These are phyloP conservation scores for Xerocomellus dryophilus DNA, from an alignment of 768 basidiomycete species.

Conservation along the genomic window DNA sequence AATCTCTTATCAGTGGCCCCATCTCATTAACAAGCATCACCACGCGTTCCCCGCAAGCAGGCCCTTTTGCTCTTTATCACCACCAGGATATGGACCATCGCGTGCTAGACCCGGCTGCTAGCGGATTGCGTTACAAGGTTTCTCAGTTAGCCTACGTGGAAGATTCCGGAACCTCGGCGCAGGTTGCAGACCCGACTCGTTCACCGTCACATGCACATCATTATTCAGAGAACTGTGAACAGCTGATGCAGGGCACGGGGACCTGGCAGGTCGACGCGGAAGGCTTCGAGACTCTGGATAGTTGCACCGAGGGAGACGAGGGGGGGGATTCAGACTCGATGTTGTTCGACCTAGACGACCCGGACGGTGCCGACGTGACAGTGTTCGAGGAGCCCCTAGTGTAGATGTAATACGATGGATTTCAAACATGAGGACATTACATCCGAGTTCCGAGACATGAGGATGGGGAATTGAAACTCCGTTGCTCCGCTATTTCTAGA, in stretches of 20 bases:
- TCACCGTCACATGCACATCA: slow-evolving; percentile 7
- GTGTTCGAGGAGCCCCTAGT: slow-evolving; percentile 1
- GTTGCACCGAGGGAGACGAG: slow-evolving; percentile 2
- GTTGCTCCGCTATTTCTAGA: slow-evolving; percentile 29
- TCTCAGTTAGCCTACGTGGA: slow-evolving; percentile 18
- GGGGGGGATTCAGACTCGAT: slow-evolving; percentile 16
- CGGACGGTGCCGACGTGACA: slow-evolving; percentile 5
- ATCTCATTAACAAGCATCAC: slow-evolving; percentile 17
- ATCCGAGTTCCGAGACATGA: slow-evolving; percentile 34
- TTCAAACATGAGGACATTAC: slow-evolving; percentile 18
- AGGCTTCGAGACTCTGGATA: slow-evolving; percentile 12
- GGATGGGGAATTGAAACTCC: slow-evolving; percentile 22
- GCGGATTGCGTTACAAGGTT: slow-evolving; percentile 8
- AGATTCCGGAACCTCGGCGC: slow-evolving; percentile 13
- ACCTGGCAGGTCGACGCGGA: slow-evolving; percentile 5
- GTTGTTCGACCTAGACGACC: slow-evolving; percentile 12
- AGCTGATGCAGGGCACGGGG: slow-evolving; percentile 12
- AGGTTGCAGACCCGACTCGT: slow-evolving; percentile 1
- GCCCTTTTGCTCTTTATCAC: slow-evolving; percentile 17
- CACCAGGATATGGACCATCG: slow-evolving; percentile 11
- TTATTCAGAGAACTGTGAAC: slow-evolving; percentile 8
- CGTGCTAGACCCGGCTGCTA: slow-evolving; percentile 9
- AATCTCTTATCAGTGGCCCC: slow-evolving; percentile 26
- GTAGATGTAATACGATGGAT: slow-evolving; percentile 9
- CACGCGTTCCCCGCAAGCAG: slow-evolving; percentile 14